Evolutionary conservation across 169 alveolate species (phyloP).

Genomic region (Plasmodium berghei): DNA sequence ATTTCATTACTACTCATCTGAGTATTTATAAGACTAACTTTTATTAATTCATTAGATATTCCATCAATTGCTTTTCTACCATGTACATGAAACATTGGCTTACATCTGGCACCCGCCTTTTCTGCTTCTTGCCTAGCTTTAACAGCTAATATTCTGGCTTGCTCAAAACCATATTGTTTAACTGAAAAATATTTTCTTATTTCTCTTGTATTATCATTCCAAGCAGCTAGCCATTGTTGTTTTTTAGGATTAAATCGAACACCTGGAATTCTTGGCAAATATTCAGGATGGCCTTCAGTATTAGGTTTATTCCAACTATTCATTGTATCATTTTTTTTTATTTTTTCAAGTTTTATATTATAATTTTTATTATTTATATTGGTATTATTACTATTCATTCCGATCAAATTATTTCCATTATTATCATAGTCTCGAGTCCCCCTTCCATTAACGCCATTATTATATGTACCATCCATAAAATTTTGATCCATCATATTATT

Average conservation of each 20-base stretch:
- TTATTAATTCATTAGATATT: slow-evolving; percentile 9
- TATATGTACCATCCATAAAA: not conserved
- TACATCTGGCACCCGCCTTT: slow-evolving; percentile 74
- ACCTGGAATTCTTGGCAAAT: slow-evolving; percentile 85
- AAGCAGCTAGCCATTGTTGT: slow-evolving; percentile 88
- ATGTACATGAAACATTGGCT: slow-evolving; percentile 75
- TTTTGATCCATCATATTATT: not conserved
- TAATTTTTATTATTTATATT: slow-evolving; percentile 8
- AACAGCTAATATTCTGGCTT: slow-evolving; percentile 86
- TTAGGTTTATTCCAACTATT: slow-evolving; percentile 47
- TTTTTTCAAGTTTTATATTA: slow-evolving; percentile 20
- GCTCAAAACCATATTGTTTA: slow-evolving; percentile 87
- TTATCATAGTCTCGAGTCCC: not conserved
- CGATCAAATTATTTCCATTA: not conserved
- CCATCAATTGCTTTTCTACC: slow-evolving; percentile 56
- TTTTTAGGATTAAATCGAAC: slow-evolving; percentile 86
- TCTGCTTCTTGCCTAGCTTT: slow-evolving; percentile 83
- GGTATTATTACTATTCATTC: not conserved
- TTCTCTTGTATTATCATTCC: slow-evolving; percentile 87
- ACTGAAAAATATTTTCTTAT: slow-evolving; percentile 86
- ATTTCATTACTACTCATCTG: slow-evolving; percentile 6
- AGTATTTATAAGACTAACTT: not conserved
- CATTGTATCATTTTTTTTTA: slow-evolving; percentile 33
- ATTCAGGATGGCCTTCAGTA: slow-evolving; percentile 78
- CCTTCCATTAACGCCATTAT: not conserved